Evolutionary conservation across 2,329 filamentous ascomycete genomes (phyloP).

Genomic region (Trichoderma semiorbis): DNA sequence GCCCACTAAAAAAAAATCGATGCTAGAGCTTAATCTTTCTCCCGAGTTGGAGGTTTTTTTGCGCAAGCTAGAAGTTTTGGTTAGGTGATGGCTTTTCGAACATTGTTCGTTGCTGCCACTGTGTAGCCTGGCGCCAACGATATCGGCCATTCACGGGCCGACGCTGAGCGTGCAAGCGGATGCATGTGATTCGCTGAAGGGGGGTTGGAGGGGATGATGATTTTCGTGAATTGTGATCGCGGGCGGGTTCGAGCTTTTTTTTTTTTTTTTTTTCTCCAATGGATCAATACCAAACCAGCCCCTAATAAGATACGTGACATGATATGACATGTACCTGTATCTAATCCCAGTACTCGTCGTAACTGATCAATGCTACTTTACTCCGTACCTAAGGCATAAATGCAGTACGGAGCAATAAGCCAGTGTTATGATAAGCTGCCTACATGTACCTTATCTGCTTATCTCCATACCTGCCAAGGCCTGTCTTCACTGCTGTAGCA

Average conservation of each 20-base stretch:
- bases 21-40: conserved; percentile 16
- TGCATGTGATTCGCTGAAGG: conserved; percentile 18
- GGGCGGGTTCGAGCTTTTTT: not conserved
- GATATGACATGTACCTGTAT: not conserved
- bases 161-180: conserved; percentile 19
- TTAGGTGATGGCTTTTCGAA: not conserved
- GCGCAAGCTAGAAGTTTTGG: not conserved
- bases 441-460: not conserved
- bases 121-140: conserved; percentile 11
- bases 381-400: not conserved
- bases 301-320: not conserved
- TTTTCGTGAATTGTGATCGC: not conserved
- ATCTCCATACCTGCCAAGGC: not conserved
- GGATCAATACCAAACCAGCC: not conserved
- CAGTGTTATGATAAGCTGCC: too few relatives aligned
- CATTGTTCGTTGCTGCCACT: not conserved
- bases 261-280: not conserved
- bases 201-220: not conserved
- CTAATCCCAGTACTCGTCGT: not conserved
- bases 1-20: not conserved
- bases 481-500: not conserved
- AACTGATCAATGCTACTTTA: not conserved
- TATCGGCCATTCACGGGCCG: conserved; percentile 24
- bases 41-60: not conserved
- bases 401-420: not conserved